Conservation (phyloP, 225 moss, liverwort and hornwort species). For the Pseudisothecium myosuroides region DNA sequence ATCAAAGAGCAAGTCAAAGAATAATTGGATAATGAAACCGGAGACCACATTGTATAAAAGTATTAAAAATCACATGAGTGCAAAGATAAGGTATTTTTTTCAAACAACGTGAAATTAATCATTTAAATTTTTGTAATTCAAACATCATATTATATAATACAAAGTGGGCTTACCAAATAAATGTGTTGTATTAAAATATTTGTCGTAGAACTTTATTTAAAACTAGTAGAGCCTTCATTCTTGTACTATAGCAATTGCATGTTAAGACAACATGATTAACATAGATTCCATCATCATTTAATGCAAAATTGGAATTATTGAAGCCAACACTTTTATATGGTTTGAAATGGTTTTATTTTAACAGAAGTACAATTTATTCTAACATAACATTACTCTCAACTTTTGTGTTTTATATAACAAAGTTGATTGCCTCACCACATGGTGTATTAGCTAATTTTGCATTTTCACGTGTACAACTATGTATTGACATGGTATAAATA, state of each 20-base stretch:
- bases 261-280: neutral
- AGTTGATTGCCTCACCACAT: rapidly evolving
- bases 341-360: neutral
- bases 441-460: neutral
- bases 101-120: neutral
- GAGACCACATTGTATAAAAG: neutral
- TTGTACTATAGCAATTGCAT: neutral
- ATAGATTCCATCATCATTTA: rapidly evolving
- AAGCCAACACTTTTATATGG: neutral
- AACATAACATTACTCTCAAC: neutral
- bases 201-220: neutral
- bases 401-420: neutral
- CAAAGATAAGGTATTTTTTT: neutral
- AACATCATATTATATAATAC: neutral
- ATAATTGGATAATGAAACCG: neutral
- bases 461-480: neutral
- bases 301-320: rapidly evolving
- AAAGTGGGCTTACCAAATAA: neutral
- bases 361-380: rapidly evolving
- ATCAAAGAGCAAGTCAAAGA: neutral
- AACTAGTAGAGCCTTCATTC: neutral
- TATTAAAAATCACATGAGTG: neutral
- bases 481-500: neutral
- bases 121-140: neutral
- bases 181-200: neutral